Evolutionary conservation across 257 asterid genomes (phyloP).

Genomic region (Penstemon newberryi): DNA sequence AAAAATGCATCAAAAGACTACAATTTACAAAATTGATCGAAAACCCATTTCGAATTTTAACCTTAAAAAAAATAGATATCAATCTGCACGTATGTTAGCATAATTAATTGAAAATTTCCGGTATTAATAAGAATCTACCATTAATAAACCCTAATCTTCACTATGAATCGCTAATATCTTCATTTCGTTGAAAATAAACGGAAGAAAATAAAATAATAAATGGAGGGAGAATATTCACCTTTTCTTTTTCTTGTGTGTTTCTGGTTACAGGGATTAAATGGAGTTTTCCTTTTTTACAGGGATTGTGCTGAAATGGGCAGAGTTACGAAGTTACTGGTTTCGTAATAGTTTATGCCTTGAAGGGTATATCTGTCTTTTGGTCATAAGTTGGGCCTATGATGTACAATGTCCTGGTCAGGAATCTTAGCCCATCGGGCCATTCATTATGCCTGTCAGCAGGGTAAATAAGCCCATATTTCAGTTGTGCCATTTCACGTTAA

Average conservation of each 20-base stretch:
- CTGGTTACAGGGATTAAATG: neutral
- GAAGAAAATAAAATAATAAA: neutral
- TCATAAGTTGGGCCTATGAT: neutral
- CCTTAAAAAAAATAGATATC: neutral
- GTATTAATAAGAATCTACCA: neutral
- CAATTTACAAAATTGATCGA: neutral
- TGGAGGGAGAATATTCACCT: constrained; percentile 20
- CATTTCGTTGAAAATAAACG: neutral
- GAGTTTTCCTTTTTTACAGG: neutral
- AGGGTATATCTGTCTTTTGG: constrained; percentile 7
- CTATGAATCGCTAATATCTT: neutral
- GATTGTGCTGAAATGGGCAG: neutral
- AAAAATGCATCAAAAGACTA: neutral
- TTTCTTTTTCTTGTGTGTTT: constrained; percentile 2
- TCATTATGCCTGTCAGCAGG: too few species aligned
- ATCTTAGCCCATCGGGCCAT: too few species aligned
- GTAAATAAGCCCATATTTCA: too few species aligned
- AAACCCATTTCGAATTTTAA: neutral
- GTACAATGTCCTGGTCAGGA: too few species aligned
- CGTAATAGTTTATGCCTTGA: neutral
- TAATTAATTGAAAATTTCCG: neutral
- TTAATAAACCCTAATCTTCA: constrained; percentile 4
- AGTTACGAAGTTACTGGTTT: constrained; percentile 11
- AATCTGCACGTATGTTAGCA: neutral
- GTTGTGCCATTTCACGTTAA: too few species aligned